phyloP scores from a whole-genome alignment of 257 asterid genomes.

The Handroanthus guayacan region DNA sequence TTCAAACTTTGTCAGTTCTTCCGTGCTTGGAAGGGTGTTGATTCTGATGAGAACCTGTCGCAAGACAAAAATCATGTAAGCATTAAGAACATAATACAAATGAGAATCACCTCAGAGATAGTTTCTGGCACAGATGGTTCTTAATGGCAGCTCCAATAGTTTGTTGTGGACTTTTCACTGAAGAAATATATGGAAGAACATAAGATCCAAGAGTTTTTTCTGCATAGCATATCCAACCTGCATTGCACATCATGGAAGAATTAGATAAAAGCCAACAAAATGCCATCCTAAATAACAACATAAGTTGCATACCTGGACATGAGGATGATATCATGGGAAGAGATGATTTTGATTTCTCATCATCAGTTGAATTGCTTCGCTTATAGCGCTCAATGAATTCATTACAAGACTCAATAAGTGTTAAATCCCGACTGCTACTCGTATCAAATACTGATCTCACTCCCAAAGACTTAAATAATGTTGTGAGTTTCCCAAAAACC shows the following conservation, averaged over 20 bases:
- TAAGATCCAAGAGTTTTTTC: slow-evolving; percentile 96
- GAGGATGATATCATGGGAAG: slow-evolving; percentile 95
- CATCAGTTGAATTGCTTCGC: slow-evolving; percentile 48
- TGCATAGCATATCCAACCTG: slow-evolving; percentile 99
- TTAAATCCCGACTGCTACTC: slow-evolving; percentile 89
- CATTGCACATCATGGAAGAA: slow-evolving; percentile 32
- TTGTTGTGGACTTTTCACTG: slow-evolving; percentile 98
- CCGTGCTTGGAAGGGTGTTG: not conserved
- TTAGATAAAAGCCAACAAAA: slow-evolving; percentile 6
- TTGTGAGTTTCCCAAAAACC: slow-evolving; percentile 84
- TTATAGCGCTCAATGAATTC: slow-evolving; percentile 83
- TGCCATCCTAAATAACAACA: not conserved
- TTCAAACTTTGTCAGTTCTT: slow-evolving; percentile 5
- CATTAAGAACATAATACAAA: slow-evolving; percentile 20
- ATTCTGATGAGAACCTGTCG: slow-evolving; percentile 5
- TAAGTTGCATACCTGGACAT: slow-evolving; percentile 76
- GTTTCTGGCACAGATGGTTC: slow-evolving; percentile 63
- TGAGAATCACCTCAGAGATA: slow-evolving; percentile 62
- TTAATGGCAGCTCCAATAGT: slow-evolving; percentile 85
- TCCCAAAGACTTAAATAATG: slow-evolving; percentile 85
- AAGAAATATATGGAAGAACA: slow-evolving; percentile 91
- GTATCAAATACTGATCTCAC: slow-evolving; percentile 93
- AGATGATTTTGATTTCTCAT: slow-evolving; percentile 47
- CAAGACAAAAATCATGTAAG: slow-evolving; percentile 20
- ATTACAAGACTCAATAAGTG: slow-evolving; percentile 88